Conservation (phyloP, 1,284 basidiomycete genomes). For the Apiotrichum porosum region DNA sequence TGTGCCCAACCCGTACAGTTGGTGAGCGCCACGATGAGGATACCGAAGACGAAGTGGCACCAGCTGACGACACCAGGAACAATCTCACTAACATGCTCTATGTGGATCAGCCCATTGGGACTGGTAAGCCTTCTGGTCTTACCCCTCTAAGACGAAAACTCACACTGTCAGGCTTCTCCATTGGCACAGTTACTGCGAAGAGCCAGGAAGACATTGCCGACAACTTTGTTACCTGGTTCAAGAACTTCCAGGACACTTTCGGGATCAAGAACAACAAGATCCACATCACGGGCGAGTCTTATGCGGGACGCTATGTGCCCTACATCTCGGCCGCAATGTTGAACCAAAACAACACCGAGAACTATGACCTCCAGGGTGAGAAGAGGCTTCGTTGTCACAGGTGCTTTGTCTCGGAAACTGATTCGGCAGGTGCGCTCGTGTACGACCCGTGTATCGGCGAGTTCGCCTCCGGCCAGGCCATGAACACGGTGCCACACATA, state of each 20-base stretch:
- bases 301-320: slow-evolving; percentile 49
- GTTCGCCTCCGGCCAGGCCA: slow-evolving; percentile 55
- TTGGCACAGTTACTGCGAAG: slow-evolving; percentile 61
- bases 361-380: slow-evolving; percentile 22
- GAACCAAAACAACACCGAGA: slow-evolving; percentile 20
- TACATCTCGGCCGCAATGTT: slow-evolving; percentile 44
- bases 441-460: slow-evolving; percentile 28
- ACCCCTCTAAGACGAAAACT: too few species aligned
- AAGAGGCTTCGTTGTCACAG: too few species aligned
- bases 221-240: slow-evolving; percentile 33
- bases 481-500: too few species aligned
- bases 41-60: too few species aligned
- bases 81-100: slow-evolving; percentile 54
- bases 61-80: slow-evolving; percentile 75
- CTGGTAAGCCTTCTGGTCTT: too few species aligned
- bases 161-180: too few species aligned
- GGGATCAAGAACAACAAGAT: slow-evolving; percentile 21
- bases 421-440: slow-evolving; percentile 26
- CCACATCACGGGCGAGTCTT: slow-evolving; percentile 37
- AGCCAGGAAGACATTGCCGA: slow-evolving; percentile 39
- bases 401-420: too few species aligned
- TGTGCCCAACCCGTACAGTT: slow-evolving; percentile 61
- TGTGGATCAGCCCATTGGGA: slow-evolving; percentile 68
- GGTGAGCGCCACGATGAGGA: too few species aligned
- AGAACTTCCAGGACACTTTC: slow-evolving; percentile 17